These are phyloP conservation scores for Colletotrichum sp. DNA, from an alignment of 2,329 filamentous ascomycete species.

Conservation along the genomic window DNA sequence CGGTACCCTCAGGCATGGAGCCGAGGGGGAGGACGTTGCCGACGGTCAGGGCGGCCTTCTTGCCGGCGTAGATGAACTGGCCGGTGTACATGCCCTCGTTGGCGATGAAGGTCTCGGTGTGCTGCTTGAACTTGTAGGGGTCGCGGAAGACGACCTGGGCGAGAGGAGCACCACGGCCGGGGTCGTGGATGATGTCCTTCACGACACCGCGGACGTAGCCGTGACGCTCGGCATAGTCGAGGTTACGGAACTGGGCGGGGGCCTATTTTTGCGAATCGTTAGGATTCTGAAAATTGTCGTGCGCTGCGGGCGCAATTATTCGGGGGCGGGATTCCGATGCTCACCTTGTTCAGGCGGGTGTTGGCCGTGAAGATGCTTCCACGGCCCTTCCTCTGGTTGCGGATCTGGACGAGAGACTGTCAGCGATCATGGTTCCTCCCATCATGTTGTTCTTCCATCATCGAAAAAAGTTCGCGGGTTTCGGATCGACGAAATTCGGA, in stretches of 20 bases:
- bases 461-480: constrained; percentile 8
- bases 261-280: constrained; percentile 26
- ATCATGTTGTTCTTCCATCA: background rate
- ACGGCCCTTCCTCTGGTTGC: constrained; percentile 69
- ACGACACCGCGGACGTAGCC: constrained; percentile 97
- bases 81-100: constrained; percentile 99
- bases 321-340: constrained; percentile 60
- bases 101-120: constrained; percentile 99
- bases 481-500: background rate
- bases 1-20: constrained; percentile 98
- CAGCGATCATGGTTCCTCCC: constrained; percentile 4
- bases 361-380: constrained; percentile 72
- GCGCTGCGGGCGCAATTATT: background rate
- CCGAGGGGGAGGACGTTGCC: constrained; percentile 96
- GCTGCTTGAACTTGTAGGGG: constrained; percentile 97
- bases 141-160: constrained; percentile 97
- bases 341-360: constrained; percentile 90
- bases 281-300: constrained; percentile 12
- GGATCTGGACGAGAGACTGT: constrained; percentile 48
- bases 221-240: constrained; percentile 97
- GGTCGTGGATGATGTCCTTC: constrained; percentile 99
- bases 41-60: constrained; percentile 96
- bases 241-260: constrained; percentile 85
- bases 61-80: constrained; percentile 99
- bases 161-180: constrained; percentile 96